Conservation (phyloP, 305 asterid species). For the Rubia tinctorum region DNA sequence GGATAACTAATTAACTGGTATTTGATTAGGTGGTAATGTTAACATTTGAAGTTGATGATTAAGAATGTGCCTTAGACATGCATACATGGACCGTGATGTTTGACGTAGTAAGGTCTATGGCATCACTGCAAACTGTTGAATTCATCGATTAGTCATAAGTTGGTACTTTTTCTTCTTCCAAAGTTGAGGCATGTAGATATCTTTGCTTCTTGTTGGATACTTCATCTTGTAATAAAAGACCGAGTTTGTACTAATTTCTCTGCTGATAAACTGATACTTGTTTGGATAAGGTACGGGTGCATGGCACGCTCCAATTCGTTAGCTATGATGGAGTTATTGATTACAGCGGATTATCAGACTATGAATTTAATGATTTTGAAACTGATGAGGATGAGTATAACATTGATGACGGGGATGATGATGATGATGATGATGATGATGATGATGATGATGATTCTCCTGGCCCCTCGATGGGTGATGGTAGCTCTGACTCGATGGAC, state of each 20-base stretch:
- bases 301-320: conserved; percentile 35
- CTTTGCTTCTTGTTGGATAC: conserved; percentile 10
- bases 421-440: conserved; percentile 16
- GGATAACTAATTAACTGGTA: background rate
- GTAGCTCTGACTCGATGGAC: background rate
- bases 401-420: conserved; percentile 11
- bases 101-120: background rate
- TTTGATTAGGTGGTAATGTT: background rate
- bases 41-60: background rate
- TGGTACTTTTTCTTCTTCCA: background rate
- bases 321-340: conserved; percentile 23
- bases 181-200: conserved; percentile 1
- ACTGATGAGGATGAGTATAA: conserved; percentile 18
- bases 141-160: background rate
- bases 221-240: conserved; percentile 23
- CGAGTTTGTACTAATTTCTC: conserved; percentile 40
- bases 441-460: conserved; percentile 8
- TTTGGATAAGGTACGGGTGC: conserved; percentile 41
- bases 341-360: conserved; percentile 27
- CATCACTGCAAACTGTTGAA: background rate
- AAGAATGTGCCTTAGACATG: background rate
- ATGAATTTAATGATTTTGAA: background rate
- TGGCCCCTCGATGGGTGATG: conserved; percentile 10
- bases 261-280: conserved; percentile 31
- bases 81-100: too few species aligned